These are phyloP conservation scores for Toxicodendron radicans DNA, from an alignment of 345 rosid species.

Conservation along the genomic window DNA sequence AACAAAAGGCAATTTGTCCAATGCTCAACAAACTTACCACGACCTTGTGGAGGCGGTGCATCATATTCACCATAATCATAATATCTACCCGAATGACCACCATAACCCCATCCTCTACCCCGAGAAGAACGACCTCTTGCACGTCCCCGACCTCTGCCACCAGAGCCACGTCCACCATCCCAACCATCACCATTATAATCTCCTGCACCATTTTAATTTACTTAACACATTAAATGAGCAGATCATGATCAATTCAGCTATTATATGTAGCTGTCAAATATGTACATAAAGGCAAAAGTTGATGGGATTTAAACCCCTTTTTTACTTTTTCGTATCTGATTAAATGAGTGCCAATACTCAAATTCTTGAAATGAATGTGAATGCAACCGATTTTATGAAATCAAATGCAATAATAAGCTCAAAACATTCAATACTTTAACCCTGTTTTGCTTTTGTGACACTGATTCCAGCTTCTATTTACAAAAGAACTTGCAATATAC, in stretches of 20 bases:
- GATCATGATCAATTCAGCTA: slow-evolving; percentile 4
- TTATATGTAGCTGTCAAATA: neutral
- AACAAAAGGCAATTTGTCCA: neutral
- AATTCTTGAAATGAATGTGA: too few relatives aligned
- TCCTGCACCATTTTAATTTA: slow-evolving; percentile 23
- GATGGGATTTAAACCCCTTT: too few relatives aligned
- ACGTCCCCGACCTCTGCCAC: slow-evolving; percentile 31
- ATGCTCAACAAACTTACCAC: slow-evolving; percentile 27
- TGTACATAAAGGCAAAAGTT: too few relatives aligned
- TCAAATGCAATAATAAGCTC: too few relatives aligned
- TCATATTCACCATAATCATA: slow-evolving; percentile 29
- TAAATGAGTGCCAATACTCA: too few relatives aligned
- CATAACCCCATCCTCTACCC: slow-evolving; percentile 33
- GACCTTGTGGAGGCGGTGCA: slow-evolving; percentile 23
- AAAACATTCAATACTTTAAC: too few relatives aligned
- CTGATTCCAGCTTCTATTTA: too few relatives aligned
- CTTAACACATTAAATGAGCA: slow-evolving; percentile 18
- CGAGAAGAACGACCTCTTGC: slow-evolving; percentile 29
- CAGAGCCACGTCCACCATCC: slow-evolving; percentile 31
- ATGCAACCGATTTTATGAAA: too few relatives aligned
- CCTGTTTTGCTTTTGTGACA: too few relatives aligned
- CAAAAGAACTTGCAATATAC: too few relatives aligned
- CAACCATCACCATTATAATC: slow-evolving; percentile 29
- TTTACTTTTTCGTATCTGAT: too few relatives aligned
- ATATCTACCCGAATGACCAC: slow-evolving; percentile 29